These are phyloP conservation scores for Akanthomyces lecanii DNA, from an alignment of 2,329 filamentous ascomycete species.

Conservation along the genomic window DNA sequence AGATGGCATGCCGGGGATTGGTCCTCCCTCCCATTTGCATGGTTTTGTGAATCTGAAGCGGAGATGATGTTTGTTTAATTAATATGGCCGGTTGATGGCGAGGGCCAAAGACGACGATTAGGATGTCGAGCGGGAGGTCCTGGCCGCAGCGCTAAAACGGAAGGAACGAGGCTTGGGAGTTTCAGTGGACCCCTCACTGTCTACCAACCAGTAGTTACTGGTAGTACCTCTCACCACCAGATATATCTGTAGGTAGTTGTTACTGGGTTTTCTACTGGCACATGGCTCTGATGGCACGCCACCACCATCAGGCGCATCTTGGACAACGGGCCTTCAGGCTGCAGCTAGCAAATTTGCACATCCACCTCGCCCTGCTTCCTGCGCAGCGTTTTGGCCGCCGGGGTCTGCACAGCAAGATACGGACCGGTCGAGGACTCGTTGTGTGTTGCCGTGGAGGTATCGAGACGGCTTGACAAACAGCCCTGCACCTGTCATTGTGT, in stretches of 20 bases:
- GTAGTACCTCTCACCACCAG: too few species aligned
- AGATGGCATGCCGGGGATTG: not conserved
- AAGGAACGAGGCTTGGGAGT: not conserved
- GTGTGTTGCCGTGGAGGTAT: too few species aligned
- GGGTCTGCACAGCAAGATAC: not conserved
- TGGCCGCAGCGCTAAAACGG: not conserved
- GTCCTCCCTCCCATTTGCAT: too few species aligned
- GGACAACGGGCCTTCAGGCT: not conserved
- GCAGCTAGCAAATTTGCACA: not conserved
- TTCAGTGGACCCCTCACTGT: not conserved
- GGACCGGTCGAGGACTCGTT: too few species aligned
- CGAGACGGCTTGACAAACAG: too few species aligned
- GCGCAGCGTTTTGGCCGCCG: not conserved
- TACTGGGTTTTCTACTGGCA: too few species aligned
- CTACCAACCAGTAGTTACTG: too few species aligned
- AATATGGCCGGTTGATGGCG: not conserved
- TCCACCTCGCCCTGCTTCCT: not conserved
- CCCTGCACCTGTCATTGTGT: not conserved
- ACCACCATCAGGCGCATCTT: not conserved
- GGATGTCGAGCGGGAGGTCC: not conserved
- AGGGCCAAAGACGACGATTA: not conserved
- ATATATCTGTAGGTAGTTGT: too few species aligned
- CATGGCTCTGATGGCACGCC: not conserved
- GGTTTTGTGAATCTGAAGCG: not conserved
- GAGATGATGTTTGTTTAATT: not conserved